Evolutionary conservation across 257 asterid species (phyloP).

Genomic region (Fraxinus pennsylvanica): DNA sequence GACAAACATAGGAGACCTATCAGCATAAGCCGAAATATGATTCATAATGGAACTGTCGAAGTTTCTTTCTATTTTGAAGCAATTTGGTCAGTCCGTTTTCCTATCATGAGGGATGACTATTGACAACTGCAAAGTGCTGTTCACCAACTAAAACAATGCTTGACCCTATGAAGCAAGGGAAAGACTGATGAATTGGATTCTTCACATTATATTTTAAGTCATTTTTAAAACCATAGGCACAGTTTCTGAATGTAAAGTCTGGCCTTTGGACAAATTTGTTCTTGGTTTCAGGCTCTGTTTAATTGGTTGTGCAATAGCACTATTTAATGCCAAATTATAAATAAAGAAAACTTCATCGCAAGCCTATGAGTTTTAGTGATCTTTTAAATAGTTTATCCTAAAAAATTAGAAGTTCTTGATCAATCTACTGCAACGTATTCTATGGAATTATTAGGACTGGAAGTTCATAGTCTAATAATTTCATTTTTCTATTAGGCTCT

Average conservation of each 20-base stretch:
- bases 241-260: background rate
- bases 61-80: background rate
- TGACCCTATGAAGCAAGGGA: background rate
- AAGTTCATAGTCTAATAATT: slow-evolving; percentile 29
- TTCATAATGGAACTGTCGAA: background rate
- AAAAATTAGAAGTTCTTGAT: slow-evolving; percentile 16
- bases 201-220: background rate
- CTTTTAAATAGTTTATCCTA: slow-evolving; percentile 10
- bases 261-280: background rate
- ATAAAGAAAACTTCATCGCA: slow-evolving; percentile 5
- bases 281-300: background rate
- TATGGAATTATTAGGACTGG: slow-evolving; percentile 12
- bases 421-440: slow-evolving; percentile 2
- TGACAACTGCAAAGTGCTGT: background rate
- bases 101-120: background rate
- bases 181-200: background rate
- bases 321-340: slow-evolving; percentile 14
- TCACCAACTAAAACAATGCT: background rate
- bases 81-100: background rate
- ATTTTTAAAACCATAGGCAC: background rate
- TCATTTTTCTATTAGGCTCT: slow-evolving; percentile 53
- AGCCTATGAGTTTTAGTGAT: slow-evolving; percentile 3
- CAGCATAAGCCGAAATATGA: background rate
- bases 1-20: background rate
- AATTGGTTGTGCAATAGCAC: background rate